Base-by-base conservation (phyloP, 139 green algal species). In the Coelastrella sp. region DNA sequence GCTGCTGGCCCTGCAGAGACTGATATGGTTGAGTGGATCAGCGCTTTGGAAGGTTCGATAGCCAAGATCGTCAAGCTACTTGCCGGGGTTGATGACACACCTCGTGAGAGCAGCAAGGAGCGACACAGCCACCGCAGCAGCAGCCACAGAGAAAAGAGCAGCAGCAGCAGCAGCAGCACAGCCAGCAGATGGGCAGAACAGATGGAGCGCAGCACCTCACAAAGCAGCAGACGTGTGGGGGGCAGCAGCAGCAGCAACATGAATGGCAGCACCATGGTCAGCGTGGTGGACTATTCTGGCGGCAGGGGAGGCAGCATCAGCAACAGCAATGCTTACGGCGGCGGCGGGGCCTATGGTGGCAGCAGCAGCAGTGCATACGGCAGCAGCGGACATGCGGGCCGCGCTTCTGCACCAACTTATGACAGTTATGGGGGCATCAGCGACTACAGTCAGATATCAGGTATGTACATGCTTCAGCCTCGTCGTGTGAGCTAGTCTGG, bases 11-110 rank as follows among this genome's bases (percentile, higher is more conserved):
- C 86, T 84, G 64, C 47, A 90, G 97, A 99, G 92, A 99, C 96
- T 4, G 96, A 98, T 83, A 92, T 97, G 83, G 97, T 98, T 54
- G 96, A 98, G 93, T 99, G 97, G 97, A 92, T 98, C 64, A 97
- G 93, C 3, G 97, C 96, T 0, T 80, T 99, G n/a, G 96, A 99
- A 80, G 93, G 92, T 4, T 92, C 96, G 0, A 94, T 98, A 17
- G 73, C 78, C 11, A 89, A 88, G 16, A 98, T 99, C 11, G 90
- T 96, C 19, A 95, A 94, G 59, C 79, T 94, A 22, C 85, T 97
- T 13, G 96, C 96, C 0, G 95, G 96, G 0, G 93, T 97, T 58
- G 97, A 98, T 7, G 96, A 94, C 58, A 91, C 91, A 17, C 85
- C 54, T 58, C 7, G 23, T 2, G 17, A 32, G 57, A 79, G 75